Percentiles rank a stretch among this genome's conserved stretches.
Evolutionary conservation across 2,329 filamentous ascomycete species (phyloP).

Genomic region (Seiridium unicorne): DNA sequence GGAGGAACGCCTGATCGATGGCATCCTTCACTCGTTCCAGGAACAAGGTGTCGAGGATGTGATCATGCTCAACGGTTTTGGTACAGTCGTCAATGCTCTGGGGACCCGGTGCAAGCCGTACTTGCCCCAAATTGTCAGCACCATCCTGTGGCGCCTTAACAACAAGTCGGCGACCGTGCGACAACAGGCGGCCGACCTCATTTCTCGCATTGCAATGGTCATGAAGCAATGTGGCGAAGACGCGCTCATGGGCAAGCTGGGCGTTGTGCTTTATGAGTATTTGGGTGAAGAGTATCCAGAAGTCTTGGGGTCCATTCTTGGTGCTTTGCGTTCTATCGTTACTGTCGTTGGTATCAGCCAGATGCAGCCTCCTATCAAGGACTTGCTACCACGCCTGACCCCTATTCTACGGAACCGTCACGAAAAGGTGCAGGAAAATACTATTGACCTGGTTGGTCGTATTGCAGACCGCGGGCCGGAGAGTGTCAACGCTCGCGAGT

Average conservation of each 20-base stretch:
- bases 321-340: slow-evolving; percentile 91
- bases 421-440: slow-evolving; percentile 99
- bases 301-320: slow-evolving; percentile 93
- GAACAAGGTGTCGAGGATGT: slow-evolving; percentile 97
- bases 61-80: slow-evolving; percentile 95
- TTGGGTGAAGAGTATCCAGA: slow-evolving; percentile 98
- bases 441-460: slow-evolving; percentile 94
- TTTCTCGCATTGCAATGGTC: slow-evolving; percentile 95
- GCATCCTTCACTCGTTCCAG: slow-evolving; percentile 94
- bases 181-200: slow-evolving; percentile 94
- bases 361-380: slow-evolving; percentile 98
- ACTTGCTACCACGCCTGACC: slow-evolving; percentile 88
- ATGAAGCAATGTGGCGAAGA: slow-evolving; percentile 99
- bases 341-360: slow-evolving; percentile 96
- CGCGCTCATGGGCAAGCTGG: slow-evolving; percentile 90
- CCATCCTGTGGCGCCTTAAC: slow-evolving; percentile 93
- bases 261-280: slow-evolving; percentile 94
- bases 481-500: slow-evolving; percentile 93
- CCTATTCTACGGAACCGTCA: slow-evolving; percentile 98
- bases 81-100: slow-evolving; percentile 93
- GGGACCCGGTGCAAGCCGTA: slow-evolving; percentile 95
- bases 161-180: slow-evolving; percentile 97
- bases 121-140: slow-evolving; percentile 93
- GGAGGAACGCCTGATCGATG: slow-evolving; percentile 92
- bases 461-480: slow-evolving; percentile 97